Conservation (phyloP, 2,329 filamentous ascomycete species). For the Sporothrix protearum region DNA sequence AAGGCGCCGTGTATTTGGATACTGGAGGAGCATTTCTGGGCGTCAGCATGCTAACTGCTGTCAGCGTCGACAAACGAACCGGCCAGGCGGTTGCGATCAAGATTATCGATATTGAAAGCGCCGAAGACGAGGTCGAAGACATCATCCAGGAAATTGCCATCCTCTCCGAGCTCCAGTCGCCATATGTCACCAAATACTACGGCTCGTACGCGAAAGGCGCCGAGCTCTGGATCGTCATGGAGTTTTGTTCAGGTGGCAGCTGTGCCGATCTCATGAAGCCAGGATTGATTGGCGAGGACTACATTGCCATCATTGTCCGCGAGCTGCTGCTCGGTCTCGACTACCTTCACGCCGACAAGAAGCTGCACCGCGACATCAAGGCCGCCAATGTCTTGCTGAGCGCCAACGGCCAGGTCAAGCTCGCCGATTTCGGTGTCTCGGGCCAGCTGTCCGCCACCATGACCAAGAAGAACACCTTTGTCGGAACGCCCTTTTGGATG, state of each 20-base stretch:
- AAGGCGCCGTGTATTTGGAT: not conserved
- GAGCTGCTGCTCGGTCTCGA: constrained; percentile 87
- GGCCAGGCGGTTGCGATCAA: constrained; percentile 97
- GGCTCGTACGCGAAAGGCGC: constrained; percentile 95
- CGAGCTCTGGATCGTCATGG: constrained; percentile 99
- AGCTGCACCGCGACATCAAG: constrained; percentile 95
- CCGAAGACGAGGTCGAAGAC: constrained; percentile 98
- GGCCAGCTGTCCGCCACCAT: constrained; percentile 95
- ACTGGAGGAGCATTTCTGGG: no score
- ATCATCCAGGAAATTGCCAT: constrained; percentile 99
- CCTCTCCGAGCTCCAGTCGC: constrained; percentile 89
- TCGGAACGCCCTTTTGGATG: constrained; percentile 99
- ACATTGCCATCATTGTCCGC: constrained; percentile 91
- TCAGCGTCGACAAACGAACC: constrained; percentile 83
- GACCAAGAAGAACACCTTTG: constrained; percentile 99
- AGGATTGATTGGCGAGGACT: constrained; percentile 84
- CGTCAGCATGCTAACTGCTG: no score
- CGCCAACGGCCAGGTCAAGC: constrained; percentile 89
- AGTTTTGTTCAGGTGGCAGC: constrained; percentile 95
- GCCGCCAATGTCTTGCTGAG: constrained; percentile 90
- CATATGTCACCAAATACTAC: constrained; percentile 96
- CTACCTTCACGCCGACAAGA: constrained; percentile 92
- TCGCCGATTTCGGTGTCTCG: constrained; percentile 95
- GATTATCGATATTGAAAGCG: constrained; percentile 97
- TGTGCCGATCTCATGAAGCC: constrained; percentile 96